A percentile compares a stretch with the other conserved stretches of the same genome.
phyloP scores from a whole-genome alignment of 1,139 yeast genomes.

The Debaryomyces fabryi region DNA sequence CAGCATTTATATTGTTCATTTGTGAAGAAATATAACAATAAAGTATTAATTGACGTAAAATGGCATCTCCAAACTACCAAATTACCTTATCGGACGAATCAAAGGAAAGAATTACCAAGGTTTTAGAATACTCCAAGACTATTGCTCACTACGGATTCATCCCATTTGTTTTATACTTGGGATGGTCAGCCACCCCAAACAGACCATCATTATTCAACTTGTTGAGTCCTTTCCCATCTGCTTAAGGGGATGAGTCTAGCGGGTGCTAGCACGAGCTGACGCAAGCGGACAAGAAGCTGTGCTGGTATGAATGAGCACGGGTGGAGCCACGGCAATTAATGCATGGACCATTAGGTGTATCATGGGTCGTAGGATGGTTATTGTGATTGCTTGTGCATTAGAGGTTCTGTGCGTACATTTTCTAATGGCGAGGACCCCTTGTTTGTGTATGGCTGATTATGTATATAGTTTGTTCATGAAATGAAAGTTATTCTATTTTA shows the following conservation, averaged over 20 bases:
- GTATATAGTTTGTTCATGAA: slow-evolving; percentile 14
- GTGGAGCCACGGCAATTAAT: not conserved
- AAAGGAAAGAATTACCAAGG: slow-evolving; percentile 84
- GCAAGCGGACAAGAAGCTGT: not conserved
- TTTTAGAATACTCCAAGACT: slow-evolving; percentile 82
- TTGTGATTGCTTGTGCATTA: not conserved
- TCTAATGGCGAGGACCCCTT: not conserved
- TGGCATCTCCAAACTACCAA: slow-evolving; percentile 28
- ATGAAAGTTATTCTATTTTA: slow-evolving; percentile 4
- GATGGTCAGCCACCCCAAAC: slow-evolving; percentile 85
- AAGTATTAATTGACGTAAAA: slow-evolving; percentile 4
- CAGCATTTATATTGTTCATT: not conserved
- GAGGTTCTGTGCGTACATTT: not conserved
- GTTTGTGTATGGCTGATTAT: slow-evolving; percentile 5
- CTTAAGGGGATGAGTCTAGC: slow-evolving; percentile 33
- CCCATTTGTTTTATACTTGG: slow-evolving; percentile 90
- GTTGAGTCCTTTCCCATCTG: slow-evolving; percentile 75
- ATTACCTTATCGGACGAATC: slow-evolving; percentile 67
- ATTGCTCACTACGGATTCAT: slow-evolving; percentile 96
- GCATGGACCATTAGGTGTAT: not conserved
- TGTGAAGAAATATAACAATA: not conserved
- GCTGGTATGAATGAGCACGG: not conserved
- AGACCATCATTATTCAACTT: slow-evolving; percentile 82
- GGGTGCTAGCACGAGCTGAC: not conserved
- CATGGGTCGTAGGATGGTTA: not conserved